Evolutionary conservation across 2,329 filamentous ascomycete species (phyloP), one percentile per base, ranked within the genome.

Genomic region (Colletotrichum musae): DNA sequence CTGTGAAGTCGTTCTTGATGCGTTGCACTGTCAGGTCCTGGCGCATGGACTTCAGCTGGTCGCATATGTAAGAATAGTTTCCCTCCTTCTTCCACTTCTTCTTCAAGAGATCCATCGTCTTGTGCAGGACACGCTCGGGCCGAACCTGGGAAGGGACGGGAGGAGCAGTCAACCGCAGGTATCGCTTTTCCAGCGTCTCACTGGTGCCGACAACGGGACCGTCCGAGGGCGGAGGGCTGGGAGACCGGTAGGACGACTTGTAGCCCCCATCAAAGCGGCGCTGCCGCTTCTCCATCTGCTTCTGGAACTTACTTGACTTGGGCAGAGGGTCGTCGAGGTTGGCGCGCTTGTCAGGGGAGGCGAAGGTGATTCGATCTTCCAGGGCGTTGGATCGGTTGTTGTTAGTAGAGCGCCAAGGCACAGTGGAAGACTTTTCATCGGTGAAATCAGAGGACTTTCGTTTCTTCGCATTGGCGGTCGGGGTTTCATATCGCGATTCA

Each of bases 11-110:
- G 81, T 94, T 97, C 83, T 94, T 95, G 84, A 99, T 94, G 77
- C 94, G 95, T 82, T 99, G 96, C 64, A 99, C 96, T 47, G 96
- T 99, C 79, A 99, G 88, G 85, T 99, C 96, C 86, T 99, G 96
- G 70, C 96, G 94, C 80, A 99, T 88, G 16, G 96, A 98, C 82
- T 99, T 99, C 87, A 99, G 97, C 87, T 99, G 96, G 79, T 99
- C 95, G 88, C 96, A 98, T 72, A 98, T 97, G 83, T 98, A 99
- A 74, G 90, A 91, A 82, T 99, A 99, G 82, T 98, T 97, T 83
- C 91, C 92, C 76, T 98, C 94, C 74, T 91, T 90, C 78, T 91
- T 93, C 96, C 96, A 99, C 83, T 97, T 98, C 84, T 92, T 93
- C 85, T 97, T 97, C 72, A 99, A 84, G 57, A 97, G 84, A 74